Evolutionary conservation across 495 filamentous ascomycete species (phyloP), one percentile per base, ranked within the genome.

Genomic region (Astrothelium macrocarpum): DNA sequence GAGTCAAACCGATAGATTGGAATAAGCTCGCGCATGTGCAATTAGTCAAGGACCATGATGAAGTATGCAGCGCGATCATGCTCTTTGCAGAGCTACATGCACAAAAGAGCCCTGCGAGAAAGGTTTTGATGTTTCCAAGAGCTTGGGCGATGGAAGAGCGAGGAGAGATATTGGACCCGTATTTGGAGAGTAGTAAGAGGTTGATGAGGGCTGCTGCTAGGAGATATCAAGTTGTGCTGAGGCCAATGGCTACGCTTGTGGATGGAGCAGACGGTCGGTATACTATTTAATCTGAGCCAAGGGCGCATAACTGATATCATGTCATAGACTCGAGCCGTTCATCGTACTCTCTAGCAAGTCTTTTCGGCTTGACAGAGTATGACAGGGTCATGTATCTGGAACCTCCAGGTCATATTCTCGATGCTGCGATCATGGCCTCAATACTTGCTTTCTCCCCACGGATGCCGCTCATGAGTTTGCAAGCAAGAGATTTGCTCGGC

Each of bases 11-110:
- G 67, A 67, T 65, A 42, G 67, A 74, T 67, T 79, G 71, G 76
- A 72, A 63, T 43, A 70, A 67, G 60, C 68, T 78, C 26, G 79
- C 77, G 14, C 77, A 81, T 62, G 74, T 75, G 16, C 78, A 80
- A 59, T 53, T 80, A 25, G 74, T 78, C 28, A 66, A 68, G 39
- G 69, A 73, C 9, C 77, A 76, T 65, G 65, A 68, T 11, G 73
- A 79, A 34, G 68, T 81, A 11, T 81, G 79, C 71, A 74, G 70
- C 34, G 74, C 77, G 1, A 66, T 81, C 26, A 81, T 80, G 74
- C 70, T 76, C 28, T 76, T 81, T 31, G 76, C 71, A 12, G 76
- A 76, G 34, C 63, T 81, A 36, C 71, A 78, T 18, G 63, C 70
- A 53, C 68, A 72, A 66, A 75, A 72, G 64, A 78, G 75, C 59